These are phyloP conservation scores for Trichoderma orchidacearum DNA, from an alignment of 495 filamentous ascomycete genomes.

Conservation along the genomic window DNA sequence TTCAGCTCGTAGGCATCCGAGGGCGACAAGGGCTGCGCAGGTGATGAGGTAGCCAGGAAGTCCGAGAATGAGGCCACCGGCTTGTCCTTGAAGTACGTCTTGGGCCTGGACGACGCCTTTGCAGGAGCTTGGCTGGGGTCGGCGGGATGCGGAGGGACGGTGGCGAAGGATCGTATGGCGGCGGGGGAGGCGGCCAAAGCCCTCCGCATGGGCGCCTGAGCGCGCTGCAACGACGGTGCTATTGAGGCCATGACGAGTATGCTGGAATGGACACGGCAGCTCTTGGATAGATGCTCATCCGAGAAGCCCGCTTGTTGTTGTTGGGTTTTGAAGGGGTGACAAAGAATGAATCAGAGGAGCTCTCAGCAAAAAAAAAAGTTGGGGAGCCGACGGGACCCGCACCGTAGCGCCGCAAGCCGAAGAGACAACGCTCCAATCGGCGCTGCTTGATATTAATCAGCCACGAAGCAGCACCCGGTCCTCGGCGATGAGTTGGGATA, in stretches of 20 bases:
- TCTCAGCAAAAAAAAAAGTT: background rate
- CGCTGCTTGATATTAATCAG: background rate
- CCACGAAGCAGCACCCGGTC: background rate
- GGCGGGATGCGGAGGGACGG: background rate
- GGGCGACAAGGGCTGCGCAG: conserved; percentile 25
- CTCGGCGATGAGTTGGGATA: background rate
- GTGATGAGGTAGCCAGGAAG: conserved; percentile 45
- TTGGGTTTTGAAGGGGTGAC: background rate
- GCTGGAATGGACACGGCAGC: background rate
- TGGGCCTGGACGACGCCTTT: conserved; percentile 16
- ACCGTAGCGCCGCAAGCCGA: background rate
- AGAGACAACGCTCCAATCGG: background rate
- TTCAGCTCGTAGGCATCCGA: conserved; percentile 50
- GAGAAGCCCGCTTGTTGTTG: background rate
- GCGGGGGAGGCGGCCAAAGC: background rate
- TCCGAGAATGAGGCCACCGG: conserved; percentile 74
- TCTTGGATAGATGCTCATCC: background rate
- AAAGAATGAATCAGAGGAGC: background rate
- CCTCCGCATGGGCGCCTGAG: background rate
- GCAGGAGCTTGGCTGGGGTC: conserved; percentile 4
- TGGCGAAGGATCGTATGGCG: background rate
- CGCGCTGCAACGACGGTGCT: background rate
- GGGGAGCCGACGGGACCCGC: background rate
- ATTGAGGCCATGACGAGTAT: conserved; percentile 1
- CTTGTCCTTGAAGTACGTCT: conserved; percentile 74